Evolutionary conservation across 2,329 filamentous ascomycete species (phyloP).

Genomic region (Penicillium sp.): DNA sequence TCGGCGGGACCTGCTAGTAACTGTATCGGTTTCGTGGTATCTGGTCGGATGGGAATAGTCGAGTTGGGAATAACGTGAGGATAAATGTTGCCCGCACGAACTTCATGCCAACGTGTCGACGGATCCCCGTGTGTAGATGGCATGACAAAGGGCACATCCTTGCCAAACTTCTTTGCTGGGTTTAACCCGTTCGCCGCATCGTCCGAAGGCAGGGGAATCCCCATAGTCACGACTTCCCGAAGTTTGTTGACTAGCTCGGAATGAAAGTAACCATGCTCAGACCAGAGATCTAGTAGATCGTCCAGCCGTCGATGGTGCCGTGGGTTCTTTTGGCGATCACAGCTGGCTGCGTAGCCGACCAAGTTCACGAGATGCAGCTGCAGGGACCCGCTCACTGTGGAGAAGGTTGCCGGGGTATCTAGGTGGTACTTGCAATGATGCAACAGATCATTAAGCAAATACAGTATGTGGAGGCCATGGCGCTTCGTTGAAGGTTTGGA

Average conservation of each 20-base stretch:
- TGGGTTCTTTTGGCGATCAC: constrained; percentile 56
- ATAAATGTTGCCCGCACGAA: constrained; percentile 78
- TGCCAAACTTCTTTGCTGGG: constrained; percentile 46
- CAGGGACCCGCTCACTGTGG: constrained; percentile 54
- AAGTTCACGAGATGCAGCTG: constrained; percentile 62
- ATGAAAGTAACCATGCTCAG: constrained; percentile 62
- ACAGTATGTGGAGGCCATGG: constrained; percentile 71
- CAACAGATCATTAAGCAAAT: constrained; percentile 74
- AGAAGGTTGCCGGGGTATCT: constrained; percentile 42
- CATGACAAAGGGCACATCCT: constrained; percentile 64
- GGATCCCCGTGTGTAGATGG: constrained; percentile 75
- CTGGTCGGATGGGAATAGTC: constrained; percentile 67
- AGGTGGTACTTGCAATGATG: constrained; percentile 62
- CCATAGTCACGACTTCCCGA: constrained; percentile 52
- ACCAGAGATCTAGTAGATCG: constrained; percentile 67
- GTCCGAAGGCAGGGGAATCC: constrained; percentile 28
- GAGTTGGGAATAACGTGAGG: constrained; percentile 76
- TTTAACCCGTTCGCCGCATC: constrained; percentile 24
- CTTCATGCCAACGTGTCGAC: constrained; percentile 71
- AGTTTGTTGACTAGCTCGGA: constrained; percentile 56
- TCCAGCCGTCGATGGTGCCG: constrained; percentile 65
- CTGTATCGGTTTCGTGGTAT: constrained; percentile 68
- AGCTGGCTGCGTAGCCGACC: constrained; percentile 55
- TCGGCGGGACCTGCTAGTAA: constrained; percentile 67
- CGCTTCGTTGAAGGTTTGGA: constrained; percentile 58